These are phyloP conservation scores for Elaeagnus macrophylla DNA, from an alignment of 306 rosid species.

Conservation along the genomic window DNA sequence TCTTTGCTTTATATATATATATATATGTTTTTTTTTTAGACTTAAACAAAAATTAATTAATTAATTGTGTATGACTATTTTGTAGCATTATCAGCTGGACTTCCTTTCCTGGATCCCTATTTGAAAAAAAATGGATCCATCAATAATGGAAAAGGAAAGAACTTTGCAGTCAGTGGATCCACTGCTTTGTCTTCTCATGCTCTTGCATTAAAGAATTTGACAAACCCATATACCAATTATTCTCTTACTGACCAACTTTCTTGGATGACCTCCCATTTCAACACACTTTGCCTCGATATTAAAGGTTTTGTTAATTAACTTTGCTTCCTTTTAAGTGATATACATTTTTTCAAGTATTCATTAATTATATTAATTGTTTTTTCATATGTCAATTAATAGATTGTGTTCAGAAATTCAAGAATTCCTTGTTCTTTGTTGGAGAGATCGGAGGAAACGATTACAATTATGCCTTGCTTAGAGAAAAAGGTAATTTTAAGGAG, in stretches of 20 bases:
- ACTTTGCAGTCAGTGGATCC: conserved; percentile 20
- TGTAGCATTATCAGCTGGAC: conserved; percentile 8
- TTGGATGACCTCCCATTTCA: conserved; percentile 21
- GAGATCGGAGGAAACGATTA: conserved; percentile 19
- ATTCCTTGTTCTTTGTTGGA: conserved; percentile 17
- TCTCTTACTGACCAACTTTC: conserved; percentile 7
- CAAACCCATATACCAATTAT: background rate
- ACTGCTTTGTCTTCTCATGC: conserved; percentile 6
- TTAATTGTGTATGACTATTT: background rate
- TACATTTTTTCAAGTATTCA: background rate
- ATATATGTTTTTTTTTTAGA: no score
- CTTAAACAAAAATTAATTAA: background rate
- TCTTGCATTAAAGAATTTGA: background rate
- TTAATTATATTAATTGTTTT: background rate
- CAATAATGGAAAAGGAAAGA: conserved; percentile 5
- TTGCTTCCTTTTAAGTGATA: no score
- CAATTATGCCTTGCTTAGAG: conserved; percentile 7
- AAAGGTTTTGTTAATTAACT: background rate
- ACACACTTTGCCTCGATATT: background rate
- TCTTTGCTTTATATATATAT: no score
- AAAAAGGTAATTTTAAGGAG: conserved; percentile 6
- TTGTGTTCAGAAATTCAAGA: conserved; percentile 10
- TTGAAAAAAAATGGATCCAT: background rate
- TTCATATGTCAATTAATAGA: conserved; percentile 1
- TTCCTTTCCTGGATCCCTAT: conserved; percentile 16